Evolutionary conservation across 1,284 basidiomycete species (phyloP), one percentile per base, ranked within the genome.

Genomic region (Inonotus hispidus): DNA sequence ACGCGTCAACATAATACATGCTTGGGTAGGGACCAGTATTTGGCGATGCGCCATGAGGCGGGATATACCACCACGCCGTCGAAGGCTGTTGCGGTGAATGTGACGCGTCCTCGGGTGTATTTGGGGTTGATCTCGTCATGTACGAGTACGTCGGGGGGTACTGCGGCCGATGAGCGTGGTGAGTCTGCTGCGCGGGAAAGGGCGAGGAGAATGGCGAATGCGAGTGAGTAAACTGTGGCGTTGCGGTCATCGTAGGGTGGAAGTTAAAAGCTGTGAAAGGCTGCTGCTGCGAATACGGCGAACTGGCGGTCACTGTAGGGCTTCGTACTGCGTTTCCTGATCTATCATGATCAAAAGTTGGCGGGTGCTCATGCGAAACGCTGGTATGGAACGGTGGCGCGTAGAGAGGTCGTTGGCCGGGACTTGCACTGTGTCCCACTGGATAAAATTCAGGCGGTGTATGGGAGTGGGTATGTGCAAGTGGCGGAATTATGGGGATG

Each of bases 41-140:
- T 55, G 74, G 43, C 29, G 62, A 53, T 11, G 54, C 52, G 49
- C 32, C 32, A n/a, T 49, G 14, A 39, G 53, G 59, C 16, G 77
- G 75, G 27, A 82, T 66, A 64, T 82, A 85, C 77, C 79, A 87
- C 83, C 82, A 85, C 8, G 74, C 72, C n/a, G 78, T 78, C 7
- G 56, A 27, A 21, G 45, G 60, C 37, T 62, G 62, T 16, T 53
- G 47, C 61, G 76, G 77, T 21, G 70, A 68, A 61, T 76, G 77
- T 21, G 70, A 68, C 16, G 75, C 75, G 8, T 71, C 68, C 21
- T 76, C 76, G 1, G 67, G 64, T 10, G 71, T 64, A 23, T 70
- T 56, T 62, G 63, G 56, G 19, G 52, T 14, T 53, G 43, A 2
- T 35, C 53, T 38, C 32, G 64, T 41, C 56, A 64, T 45, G 41